Conservation (phyloP, 257 asterid genomes). For the Agastache rugosa region DNA sequence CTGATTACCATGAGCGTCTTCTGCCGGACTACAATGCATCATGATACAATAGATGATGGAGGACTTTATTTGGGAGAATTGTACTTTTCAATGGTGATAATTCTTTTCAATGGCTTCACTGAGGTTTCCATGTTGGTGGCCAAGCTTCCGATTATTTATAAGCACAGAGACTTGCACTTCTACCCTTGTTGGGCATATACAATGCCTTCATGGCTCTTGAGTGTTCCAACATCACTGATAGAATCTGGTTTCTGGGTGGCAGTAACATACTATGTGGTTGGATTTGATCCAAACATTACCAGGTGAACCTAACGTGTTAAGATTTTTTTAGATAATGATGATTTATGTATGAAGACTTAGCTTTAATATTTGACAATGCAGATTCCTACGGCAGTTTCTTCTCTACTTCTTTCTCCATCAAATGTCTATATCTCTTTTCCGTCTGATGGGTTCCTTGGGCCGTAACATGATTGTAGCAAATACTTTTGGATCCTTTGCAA, state of each 20-base stretch:
- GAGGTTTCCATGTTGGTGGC: constrained; percentile 95
- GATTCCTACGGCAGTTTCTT: constrained; percentile 80
- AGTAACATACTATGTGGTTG: constrained; percentile 84
- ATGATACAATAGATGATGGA: constrained; percentile 83
- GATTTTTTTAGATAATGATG: constrained; percentile 20
- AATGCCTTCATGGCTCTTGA: constrained; percentile 90
- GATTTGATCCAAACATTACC: constrained; percentile 84
- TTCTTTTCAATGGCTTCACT: constrained; percentile 92
- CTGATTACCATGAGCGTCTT: constrained; percentile 93
- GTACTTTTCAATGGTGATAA: constrained; percentile 86
- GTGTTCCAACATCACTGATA: constrained; percentile 80
- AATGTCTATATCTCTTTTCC: constrained; percentile 87
- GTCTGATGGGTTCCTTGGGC: constrained; percentile 92
- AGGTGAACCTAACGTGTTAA: constrained; percentile 54
- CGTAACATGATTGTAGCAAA: constrained; percentile 96
- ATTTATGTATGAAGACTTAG: constrained; percentile 26
- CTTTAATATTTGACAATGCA: constrained; percentile 47
- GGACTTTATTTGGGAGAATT: constrained; percentile 86
- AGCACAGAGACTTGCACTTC: constrained; percentile 89
- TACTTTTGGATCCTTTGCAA: constrained; percentile 96
- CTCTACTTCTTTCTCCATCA: constrained; percentile 89
- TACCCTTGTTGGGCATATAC: constrained; percentile 96
- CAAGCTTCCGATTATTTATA: constrained; percentile 92
- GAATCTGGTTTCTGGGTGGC: constrained; percentile 96
- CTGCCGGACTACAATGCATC: constrained; percentile 85